Conservation (phyloP, 208 protist genomes). For the Acanthamoeba royreba region DNA sequence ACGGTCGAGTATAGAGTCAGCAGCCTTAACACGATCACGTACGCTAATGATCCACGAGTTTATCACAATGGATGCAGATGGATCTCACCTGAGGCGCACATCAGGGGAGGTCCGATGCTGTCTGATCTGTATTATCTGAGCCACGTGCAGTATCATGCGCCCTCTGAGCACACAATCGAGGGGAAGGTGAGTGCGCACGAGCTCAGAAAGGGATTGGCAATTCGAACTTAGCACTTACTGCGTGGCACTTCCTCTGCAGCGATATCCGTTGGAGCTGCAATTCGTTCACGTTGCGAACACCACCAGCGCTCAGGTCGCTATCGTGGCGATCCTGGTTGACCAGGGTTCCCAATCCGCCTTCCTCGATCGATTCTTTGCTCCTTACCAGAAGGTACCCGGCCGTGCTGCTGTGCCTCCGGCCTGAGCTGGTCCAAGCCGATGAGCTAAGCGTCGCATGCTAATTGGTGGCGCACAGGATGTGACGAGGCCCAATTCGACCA, state of each 20-base stretch:
- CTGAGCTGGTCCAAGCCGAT: neutral
- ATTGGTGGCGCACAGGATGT: neutral
- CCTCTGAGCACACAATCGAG: neutral
- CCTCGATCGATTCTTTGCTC: neutral
- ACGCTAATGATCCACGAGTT: too few relatives aligned
- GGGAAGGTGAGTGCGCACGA: neutral
- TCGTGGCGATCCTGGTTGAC: neutral
- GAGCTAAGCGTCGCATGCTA: neutral
- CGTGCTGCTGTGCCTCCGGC: neutral
- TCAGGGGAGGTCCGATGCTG: neutral
- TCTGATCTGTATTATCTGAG: neutral
- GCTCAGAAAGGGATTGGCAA: too few relatives aligned
- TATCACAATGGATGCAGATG: neutral
- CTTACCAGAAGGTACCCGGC: neutral
- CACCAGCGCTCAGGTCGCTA: neutral
- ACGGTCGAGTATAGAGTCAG: neutral
- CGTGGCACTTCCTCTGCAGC: neutral
- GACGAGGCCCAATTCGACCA: neutral
- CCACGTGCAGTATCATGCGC: neutral
- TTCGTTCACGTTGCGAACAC: neutral
- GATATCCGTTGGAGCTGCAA: neutral
- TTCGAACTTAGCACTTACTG: too few relatives aligned
- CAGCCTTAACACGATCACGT: neutral
- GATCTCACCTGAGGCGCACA: neutral
- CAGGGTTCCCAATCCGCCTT: neutral